Base-by-base conservation (phyloP, 371 early-diverging fungal species). In the Rhizoclosmatium hyalinum region DNA sequence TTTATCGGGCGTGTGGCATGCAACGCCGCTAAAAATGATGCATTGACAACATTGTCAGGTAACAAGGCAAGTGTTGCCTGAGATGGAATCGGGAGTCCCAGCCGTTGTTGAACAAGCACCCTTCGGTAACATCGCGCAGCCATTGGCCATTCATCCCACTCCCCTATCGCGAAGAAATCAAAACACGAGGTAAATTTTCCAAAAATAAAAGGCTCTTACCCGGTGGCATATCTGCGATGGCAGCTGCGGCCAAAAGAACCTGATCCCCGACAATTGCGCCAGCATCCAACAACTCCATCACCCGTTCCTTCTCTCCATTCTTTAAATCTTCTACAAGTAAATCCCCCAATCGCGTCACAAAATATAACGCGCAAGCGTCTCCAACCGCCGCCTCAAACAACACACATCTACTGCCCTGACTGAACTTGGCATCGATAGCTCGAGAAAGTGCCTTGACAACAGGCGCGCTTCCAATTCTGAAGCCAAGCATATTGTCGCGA, bases 111-210 rank as follows among this genome's bases (percentile, higher is more conserved):
- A n/a, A 74, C 78, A n/a, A 77, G 56, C 39, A 77, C 64, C 10
- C 78, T 68, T n/a, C 78, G 78, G 53, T 74, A 77, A 65, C 78
- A 77, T 8, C 78, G 47, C 14, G 78, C 78, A 21, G 78, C 78
- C 24, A 72, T 73, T 3, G 78, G 73, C 78, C 78, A 77, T 41
- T 77, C 78, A 14, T 77, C 78, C 78, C 78, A 77, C n/a, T 74
- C 78, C 32, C 77, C 77, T 76, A 50, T 5, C 56, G 62, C 42
- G 41, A 75, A 62, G 41, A 24, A 47, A 45, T 24, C 19, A 60
- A 12, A 12, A 14, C 45, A 14, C 21, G 14, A 32, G 4, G 50
- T 6, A 12, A 53, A n/a, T 3, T 0, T 12, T 12, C 14, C 44
- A 47, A 8, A 14, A 43, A 21, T 10, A 6, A 72, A 10, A 17